These are phyloP conservation scores for Otatea glauca DNA, from an alignment of 176 grass and related monocot genomes.

Conservation along the genomic window DNA sequence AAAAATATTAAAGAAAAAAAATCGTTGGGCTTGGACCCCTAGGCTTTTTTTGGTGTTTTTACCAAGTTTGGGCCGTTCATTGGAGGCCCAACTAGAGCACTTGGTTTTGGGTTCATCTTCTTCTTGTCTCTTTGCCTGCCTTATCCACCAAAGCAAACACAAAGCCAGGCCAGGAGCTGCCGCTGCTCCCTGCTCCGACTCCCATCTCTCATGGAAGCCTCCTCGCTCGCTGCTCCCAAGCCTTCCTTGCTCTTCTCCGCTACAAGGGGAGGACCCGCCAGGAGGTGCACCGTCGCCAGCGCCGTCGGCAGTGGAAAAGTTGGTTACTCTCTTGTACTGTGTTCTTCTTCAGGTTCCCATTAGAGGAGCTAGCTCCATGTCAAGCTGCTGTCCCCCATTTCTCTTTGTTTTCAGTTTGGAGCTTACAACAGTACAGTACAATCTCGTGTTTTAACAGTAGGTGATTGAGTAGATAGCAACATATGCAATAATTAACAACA, in stretches of 20 bases:
- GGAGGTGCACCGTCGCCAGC: not conserved
- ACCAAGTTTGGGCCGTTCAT: not conserved
- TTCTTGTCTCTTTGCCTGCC: not conserved
- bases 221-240: constrained; percentile 36
- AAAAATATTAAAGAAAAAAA: too few relatives aligned
- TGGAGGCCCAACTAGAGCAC: not conserved
- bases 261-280: not conserved
- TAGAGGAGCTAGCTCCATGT: not conserved
- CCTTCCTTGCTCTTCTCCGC: not conserved
- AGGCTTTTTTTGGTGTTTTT: not conserved
- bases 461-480: not conserved
- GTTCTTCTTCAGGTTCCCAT: not conserved
- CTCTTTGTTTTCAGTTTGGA: not conserved
- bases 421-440: not conserved
- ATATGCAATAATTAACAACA: too few relatives aligned
- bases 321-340: not conserved
- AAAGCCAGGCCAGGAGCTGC: not conserved
- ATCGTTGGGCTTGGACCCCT: too few relatives aligned
- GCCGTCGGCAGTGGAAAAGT: constrained; percentile 6
- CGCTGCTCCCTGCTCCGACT: not conserved
- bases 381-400: not conserved
- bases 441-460: not conserved
- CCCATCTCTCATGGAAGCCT: constrained; percentile 35
- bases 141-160: constrained; percentile 18
- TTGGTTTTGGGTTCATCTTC: not conserved